Conservation (phyloP, 352 stramenopile genomes). For the Phytopythium cucurbitacearum region DNA sequence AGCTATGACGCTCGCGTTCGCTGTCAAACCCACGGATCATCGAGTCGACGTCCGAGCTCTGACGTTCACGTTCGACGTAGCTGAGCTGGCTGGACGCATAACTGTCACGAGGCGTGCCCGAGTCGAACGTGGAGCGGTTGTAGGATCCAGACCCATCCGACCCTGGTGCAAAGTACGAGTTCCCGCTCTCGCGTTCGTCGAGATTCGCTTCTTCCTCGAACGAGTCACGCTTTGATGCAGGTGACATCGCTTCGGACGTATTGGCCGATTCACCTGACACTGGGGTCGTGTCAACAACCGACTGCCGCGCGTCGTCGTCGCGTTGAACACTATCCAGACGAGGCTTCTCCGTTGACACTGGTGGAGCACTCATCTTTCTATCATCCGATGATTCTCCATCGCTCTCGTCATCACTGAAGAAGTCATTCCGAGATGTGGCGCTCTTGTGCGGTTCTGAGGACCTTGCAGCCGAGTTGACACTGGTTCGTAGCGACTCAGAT, state of each 20-base stretch:
- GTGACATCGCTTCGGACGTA: background rate
- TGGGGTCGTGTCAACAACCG: constrained; percentile 6
- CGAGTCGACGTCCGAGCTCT: constrained; percentile 10
- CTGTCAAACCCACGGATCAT: no score
- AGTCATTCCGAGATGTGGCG: no score
- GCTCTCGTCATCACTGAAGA: constrained; percentile 14
- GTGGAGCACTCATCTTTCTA: constrained; percentile 5
- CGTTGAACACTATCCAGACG: background rate
- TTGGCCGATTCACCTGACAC: background rate
- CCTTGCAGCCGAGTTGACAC: no score
- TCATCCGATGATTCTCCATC: constrained; percentile 29
- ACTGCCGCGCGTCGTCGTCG: background rate
- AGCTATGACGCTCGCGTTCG: no score
- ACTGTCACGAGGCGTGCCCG: constrained; percentile 27
- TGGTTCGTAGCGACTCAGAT: no score
- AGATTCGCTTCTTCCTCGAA: background rate
- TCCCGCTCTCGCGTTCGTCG: constrained; percentile 15
- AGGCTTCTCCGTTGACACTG: background rate
- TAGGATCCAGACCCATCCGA: constrained; percentile 26
- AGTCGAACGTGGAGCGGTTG: constrained; percentile 31
- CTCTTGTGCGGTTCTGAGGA: no score
- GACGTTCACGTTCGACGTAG: constrained; percentile 10
- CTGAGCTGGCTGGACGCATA: constrained; percentile 23
- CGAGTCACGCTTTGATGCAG: background rate
- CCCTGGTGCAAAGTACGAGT: constrained; percentile 25